Evolutionary conservation across 805 yeast species (phyloP).

Genomic region (Ogataea minuta): DNA sequence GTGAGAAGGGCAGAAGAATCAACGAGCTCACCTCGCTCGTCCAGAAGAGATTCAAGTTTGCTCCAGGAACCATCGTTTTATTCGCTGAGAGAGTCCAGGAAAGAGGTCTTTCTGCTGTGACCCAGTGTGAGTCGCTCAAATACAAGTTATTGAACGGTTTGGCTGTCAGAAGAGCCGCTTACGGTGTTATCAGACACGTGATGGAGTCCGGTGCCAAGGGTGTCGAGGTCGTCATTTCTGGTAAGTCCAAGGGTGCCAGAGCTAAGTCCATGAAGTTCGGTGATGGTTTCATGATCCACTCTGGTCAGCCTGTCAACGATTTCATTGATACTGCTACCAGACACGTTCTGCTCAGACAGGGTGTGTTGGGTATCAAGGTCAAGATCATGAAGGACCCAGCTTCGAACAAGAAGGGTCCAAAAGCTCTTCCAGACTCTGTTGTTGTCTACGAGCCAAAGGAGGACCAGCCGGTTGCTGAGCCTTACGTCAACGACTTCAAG

Average conservation of each 20-base stretch:
- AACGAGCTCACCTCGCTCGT: conserved; percentile 96
- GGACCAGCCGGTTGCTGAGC: conserved; percentile 76
- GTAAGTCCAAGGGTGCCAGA: conserved; percentile 99
- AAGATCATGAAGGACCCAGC: conserved; percentile 99
- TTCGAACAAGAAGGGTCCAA: conserved; percentile 79
- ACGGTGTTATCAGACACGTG: conserved; percentile 99
- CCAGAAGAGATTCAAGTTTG: conserved; percentile 97
- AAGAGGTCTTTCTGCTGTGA: conserved; percentile 99
- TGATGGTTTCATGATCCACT: conserved; percentile 99
- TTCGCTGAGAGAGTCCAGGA: conserved; percentile 99
- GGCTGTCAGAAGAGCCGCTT: conserved; percentile 99
- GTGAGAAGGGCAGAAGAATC: conserved; percentile 99
- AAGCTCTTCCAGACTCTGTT: conserved; percentile 92
- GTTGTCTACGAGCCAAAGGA: conserved; percentile 92
- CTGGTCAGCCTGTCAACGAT: conserved; percentile 99
- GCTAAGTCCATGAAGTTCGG: conserved; percentile 99
- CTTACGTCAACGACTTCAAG: conserved; percentile 77
- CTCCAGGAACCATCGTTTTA: conserved; percentile 88
- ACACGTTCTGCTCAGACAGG: conserved; percentile 99
- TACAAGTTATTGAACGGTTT: conserved; percentile 98
- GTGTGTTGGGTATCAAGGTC: conserved; percentile 99
- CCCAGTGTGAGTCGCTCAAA: conserved; percentile 98
- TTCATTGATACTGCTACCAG: conserved; percentile 99
- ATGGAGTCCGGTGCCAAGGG: conserved; percentile 99
- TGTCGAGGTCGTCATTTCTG: conserved; percentile 99